Percentiles rank a stretch among this genome's conserved stretches.
Evolutionary conservation across 345 rosid species (phyloP).

Genomic region (Hibiscus syriacus): DNA sequence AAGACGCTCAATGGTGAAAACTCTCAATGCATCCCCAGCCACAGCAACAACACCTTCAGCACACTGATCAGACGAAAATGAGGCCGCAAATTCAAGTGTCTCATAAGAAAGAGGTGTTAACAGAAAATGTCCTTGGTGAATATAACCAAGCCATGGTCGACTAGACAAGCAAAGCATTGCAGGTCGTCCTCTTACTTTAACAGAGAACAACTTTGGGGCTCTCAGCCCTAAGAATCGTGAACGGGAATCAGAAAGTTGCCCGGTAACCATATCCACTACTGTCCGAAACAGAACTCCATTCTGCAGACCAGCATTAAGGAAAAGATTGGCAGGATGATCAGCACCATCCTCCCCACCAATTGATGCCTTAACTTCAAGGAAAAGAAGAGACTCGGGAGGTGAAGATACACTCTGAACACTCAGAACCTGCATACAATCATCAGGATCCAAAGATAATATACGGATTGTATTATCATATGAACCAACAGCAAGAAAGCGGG

Average conservation of each 20-base stretch:
- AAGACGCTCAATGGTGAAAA: slow-evolving; percentile 86
- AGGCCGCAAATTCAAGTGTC: slow-evolving; percentile 90
- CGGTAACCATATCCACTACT: slow-evolving; percentile 96
- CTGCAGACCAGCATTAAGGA: slow-evolving; percentile 91
- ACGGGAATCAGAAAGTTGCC: slow-evolving; percentile 97
- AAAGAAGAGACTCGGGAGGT: slow-evolving; percentile 91
- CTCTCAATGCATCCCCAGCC: slow-evolving; percentile 90
- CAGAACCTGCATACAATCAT: slow-evolving; percentile 92
- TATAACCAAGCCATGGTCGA: slow-evolving; percentile 98
- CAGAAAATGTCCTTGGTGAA: slow-evolving; percentile 92
- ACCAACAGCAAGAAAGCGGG: slow-evolving; percentile 96
- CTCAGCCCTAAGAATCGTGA: slow-evolving; percentile 89
- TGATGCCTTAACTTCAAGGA: slow-evolving; percentile 97
- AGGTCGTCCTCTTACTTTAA: slow-evolving; percentile 75
- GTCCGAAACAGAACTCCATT: slow-evolving; percentile 92
- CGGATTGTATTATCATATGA: slow-evolving; percentile 92
- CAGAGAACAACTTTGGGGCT: slow-evolving; percentile 85
- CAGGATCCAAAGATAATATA: slow-evolving; percentile 90
- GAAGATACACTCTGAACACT: slow-evolving; percentile 97
- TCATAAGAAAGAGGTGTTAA: slow-evolving; percentile 94
- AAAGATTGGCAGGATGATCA: slow-evolving; percentile 96
- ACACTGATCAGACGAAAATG: slow-evolving; percentile 98
- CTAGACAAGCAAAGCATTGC: slow-evolving; percentile 97
- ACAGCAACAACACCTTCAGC: slow-evolving; percentile 97
- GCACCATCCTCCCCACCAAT: slow-evolving; percentile 98